Evolutionary conservation across 805 yeast species (phyloP).

Genomic region (Sungouiozyma ichnusensis): DNA sequence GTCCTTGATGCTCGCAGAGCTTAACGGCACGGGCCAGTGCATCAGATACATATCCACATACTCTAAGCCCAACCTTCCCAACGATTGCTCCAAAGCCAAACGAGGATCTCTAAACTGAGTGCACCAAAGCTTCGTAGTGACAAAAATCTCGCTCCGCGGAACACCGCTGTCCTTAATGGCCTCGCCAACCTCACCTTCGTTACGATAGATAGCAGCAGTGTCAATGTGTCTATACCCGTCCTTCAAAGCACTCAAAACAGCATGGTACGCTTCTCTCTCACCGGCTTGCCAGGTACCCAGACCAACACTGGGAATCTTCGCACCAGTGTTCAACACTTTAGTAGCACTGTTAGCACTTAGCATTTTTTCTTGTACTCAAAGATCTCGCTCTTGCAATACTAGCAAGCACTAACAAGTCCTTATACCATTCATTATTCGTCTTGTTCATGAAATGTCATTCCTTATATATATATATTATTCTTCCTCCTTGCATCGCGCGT

Average conservation of each 20-base stretch:
- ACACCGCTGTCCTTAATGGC: slow-evolving; percentile 48
- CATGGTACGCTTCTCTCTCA: slow-evolving; percentile 41
- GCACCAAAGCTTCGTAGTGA: slow-evolving; percentile 64
- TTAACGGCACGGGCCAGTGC: slow-evolving; percentile 71
- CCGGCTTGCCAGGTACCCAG: slow-evolving; percentile 66
- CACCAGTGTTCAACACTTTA: slow-evolving; percentile 50
- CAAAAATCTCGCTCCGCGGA: slow-evolving; percentile 52
- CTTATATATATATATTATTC: background rate
- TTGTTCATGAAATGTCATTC: no score
- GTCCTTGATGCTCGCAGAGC: slow-evolving; percentile 31
- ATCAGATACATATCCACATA: slow-evolving; percentile 70
- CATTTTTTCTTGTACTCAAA: background rate
- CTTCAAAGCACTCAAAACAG: slow-evolving; percentile 52
- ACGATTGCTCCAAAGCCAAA: slow-evolving; percentile 45
- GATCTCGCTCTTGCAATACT: no score
- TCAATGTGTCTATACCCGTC: slow-evolving; percentile 69
- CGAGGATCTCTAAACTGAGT: slow-evolving; percentile 40
- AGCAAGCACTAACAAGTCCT: no score
- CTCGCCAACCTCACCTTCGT: slow-evolving; percentile 55
- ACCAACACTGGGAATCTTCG: slow-evolving; percentile 53
- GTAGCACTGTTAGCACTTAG: slow-evolving; percentile 13
- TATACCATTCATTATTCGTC: no score
- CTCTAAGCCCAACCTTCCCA: slow-evolving; percentile 54
- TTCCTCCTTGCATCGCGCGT: background rate
- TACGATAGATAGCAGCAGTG: slow-evolving; percentile 59